Evolutionary conservation across 169 alveolate genomes (phyloP).

Genomic region (Plasmodium chabaudi): DNA sequence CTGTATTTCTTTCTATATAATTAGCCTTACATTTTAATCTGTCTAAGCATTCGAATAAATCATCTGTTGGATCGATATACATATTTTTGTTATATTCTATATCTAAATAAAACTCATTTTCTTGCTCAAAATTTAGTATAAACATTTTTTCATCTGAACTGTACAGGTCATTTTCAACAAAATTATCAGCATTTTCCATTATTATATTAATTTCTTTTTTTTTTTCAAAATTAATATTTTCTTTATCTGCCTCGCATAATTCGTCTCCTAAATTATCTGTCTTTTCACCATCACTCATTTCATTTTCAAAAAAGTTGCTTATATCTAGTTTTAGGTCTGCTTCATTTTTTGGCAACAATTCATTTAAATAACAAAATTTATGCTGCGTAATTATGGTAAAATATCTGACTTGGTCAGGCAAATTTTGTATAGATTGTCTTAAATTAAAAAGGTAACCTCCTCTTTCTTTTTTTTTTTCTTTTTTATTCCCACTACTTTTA

Average conservation of each 20-base stretch:
- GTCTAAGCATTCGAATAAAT: conserved; percentile 51
- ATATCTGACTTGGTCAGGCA: conserved; percentile 26
- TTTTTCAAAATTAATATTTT: background rate
- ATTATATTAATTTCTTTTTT: background rate
- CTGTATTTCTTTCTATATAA: conserved; percentile 38
- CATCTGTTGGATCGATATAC: conserved; percentile 56
- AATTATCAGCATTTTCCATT: conserved; percentile 21
- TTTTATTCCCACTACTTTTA: background rate
- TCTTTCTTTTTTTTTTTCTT: background rate
- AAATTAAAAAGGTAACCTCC: conserved; percentile 21
- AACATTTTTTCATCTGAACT: conserved; percentile 26
- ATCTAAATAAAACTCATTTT: conserved; percentile 49
- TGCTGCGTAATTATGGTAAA: conserved; percentile 27
- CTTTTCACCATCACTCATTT: background rate
- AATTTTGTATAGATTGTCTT: conserved; percentile 6
- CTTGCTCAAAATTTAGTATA: conserved; percentile 19
- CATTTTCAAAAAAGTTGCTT: background rate
- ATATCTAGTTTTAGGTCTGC: background rate
- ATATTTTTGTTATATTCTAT: conserved; percentile 33
- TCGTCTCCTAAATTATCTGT: background rate
- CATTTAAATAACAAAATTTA: conserved; percentile 10
- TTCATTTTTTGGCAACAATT: conserved; percentile 2
- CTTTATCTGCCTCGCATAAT: background rate
- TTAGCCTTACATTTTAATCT: conserved; percentile 35
- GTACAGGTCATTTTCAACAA: conserved; percentile 43